Conservation (phyloP, 768 basidiomycete species). For the Rhodotorula kratochvilovae region DNA sequence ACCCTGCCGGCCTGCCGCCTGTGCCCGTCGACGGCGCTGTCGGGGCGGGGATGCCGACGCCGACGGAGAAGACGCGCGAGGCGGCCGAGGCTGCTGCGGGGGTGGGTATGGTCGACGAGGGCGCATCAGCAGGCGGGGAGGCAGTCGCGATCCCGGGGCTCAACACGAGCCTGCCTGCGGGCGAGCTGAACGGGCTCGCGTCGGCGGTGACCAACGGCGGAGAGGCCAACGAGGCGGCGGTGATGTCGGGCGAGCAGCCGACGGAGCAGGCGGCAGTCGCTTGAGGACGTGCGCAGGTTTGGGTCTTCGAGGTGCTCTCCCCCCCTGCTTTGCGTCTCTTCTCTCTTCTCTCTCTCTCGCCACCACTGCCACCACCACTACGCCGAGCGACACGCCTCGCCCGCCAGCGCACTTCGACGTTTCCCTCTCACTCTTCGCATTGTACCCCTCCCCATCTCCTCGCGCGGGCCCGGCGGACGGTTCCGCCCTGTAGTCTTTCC, state of each 20-base stretch:
- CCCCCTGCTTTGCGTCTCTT: background rate
- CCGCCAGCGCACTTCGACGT: background rate
- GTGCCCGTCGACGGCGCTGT: background rate
- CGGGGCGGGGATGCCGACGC: background rate
- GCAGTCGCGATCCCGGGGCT: conserved; percentile 17
- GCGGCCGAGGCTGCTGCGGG: conserved; percentile 4
- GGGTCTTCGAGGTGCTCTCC: background rate
- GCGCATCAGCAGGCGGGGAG: background rate
- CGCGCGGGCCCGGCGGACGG: too few relatives aligned
- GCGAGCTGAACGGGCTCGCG: conserved; percentile 20
- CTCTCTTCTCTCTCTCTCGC: background rate
- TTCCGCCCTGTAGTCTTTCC: too few relatives aligned
- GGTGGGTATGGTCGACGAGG: background rate
- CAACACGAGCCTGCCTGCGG: conserved; percentile 15
- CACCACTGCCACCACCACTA: too few relatives aligned
- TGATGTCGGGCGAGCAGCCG: conserved; percentile 32
- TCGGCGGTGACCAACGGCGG: conserved; percentile 28
- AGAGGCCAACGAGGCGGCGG: conserved; percentile 18
- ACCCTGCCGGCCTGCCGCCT: background rate
- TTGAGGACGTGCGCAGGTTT: background rate
- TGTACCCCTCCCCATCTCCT: background rate
- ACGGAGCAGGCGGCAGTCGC: background rate
- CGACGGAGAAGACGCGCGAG: conserved; percentile 11
- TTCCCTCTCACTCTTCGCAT: too few relatives aligned
- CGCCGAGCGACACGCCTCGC: background rate